Base-by-base conservation (phyloP, 2,329 filamentous ascomycete species). In the Sordariomycetes sp. region DNA sequence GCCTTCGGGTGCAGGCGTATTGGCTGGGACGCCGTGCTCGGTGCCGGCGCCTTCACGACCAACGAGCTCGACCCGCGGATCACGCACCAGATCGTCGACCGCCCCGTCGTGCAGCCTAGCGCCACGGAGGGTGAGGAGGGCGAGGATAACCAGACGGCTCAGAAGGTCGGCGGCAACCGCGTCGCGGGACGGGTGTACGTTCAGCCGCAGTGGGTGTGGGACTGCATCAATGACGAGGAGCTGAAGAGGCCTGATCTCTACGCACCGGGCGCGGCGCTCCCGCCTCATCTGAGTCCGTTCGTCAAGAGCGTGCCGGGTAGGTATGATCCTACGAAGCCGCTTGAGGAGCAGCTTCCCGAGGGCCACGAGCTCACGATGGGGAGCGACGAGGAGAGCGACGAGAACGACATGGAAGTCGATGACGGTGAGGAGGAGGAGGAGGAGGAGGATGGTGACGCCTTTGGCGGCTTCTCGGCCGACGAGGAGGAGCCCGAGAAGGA, bases 151-250 rank as follows among this genome's bases (percentile, higher is more conserved):
- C 82, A 81, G 72, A 87, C 76, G 61, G 74, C 74, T 53, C 80
- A 78, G 68, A 81, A 78, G 68, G 72, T 84, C 57, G 75, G 69
- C 28, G 70, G 70, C 59, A 87, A 89, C 65, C 83, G 90, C 60
- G 86, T 97, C 60, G 90, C 92, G n/a, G 92, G 92, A 39, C 81
- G 94, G 62, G 90, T 84, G 61, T 99, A 99, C 64, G 75, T 99
- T 58, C 94, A 99, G 74, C 94, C 94, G 22, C 94, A 99, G 69
- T 99, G 95, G 92, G 84, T 99, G 3, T 99, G 94, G 94, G 94
- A 99, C 67, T 92, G 89, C 65, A 76, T 96, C 69, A 99, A 99
- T 69, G 89, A 94, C 52, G 89, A 90, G 61, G 90, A 92, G 70
- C 75, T 99, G 58, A 85, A 96, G 69, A 81, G 87, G 62, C 83